phyloP scores from a whole-genome alignment of 2,329 filamentous ascomycete genomes.

The Fusarium annulatum region DNA sequence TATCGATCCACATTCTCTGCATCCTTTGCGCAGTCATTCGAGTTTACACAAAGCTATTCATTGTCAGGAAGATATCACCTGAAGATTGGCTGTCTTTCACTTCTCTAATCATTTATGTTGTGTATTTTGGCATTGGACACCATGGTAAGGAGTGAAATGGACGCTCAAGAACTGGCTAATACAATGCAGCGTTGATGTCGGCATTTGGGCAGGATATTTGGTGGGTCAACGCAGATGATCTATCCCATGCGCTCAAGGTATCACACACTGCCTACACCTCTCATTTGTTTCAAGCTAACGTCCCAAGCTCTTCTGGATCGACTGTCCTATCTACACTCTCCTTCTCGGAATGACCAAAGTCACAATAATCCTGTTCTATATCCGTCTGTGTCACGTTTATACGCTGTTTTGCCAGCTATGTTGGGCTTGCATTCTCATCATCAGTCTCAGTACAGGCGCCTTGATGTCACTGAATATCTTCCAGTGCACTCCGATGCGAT shows the following conservation, averaged over 20 bases:
- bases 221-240: background rate
- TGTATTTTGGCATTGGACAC: constrained; percentile 13
- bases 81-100: constrained; percentile 7
- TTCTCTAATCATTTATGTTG: constrained; percentile 1
- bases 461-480: constrained; percentile 7
- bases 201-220: constrained; percentile 18
- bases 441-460: background rate
- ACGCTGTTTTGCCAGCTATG: constrained; percentile 7
- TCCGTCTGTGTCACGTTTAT: constrained; percentile 11
- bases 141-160: background rate
- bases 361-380: constrained; percentile 13
- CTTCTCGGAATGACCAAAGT: constrained; percentile 7
- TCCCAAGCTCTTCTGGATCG: background rate
- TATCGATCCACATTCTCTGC: constrained; percentile 8
- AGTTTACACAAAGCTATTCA: constrained; percentile 12
- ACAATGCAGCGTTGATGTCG: constrained; percentile 1
- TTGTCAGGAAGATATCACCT: constrained; percentile 1
- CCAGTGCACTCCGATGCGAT: constrained; percentile 7
- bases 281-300: background rate
- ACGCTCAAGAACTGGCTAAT: too few species aligned
- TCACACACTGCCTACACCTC: too few species aligned
- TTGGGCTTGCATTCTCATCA: background rate
- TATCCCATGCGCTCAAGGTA: constrained; percentile 16
- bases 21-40: constrained; percentile 7
- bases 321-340: constrained; percentile 9